Evolutionary conservation across 2,329 filamentous ascomycete genomes (phyloP), one percentile per base, ranked within the genome.

Genomic region (Ophiobolus disseminans): DNA sequence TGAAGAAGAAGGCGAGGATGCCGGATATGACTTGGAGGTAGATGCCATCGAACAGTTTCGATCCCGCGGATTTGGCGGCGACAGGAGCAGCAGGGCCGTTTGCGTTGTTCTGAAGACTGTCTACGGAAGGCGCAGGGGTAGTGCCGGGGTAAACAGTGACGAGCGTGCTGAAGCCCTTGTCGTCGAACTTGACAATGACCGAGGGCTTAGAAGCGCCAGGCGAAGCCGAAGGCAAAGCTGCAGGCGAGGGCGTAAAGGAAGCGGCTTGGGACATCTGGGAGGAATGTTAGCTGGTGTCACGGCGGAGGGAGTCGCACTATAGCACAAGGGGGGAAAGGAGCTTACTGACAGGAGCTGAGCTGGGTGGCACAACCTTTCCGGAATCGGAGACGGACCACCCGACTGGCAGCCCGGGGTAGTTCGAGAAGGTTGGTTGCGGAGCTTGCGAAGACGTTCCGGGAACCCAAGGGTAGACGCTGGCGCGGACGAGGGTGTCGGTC

Each of bases 311-410:
- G 37, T 26, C 40, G 38, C 44, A 34, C 28, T 34, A 40, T 45
- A 21, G 45, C 56, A 39, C 17, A n/a, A 17, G 26, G 36, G 26
- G 52, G 48, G 50, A 59, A 59, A 65, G 28, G 63, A 57, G 73
- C 85, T 82, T 83, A 86, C 83, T 84, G 78, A 85, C 82, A 78
- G 81, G 80, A 66, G 84, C 84, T 76, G 85, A 84, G 74, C 81
- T 84, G 59, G 85, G 82, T 68, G 89, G 89, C 66, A 91, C 80
- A 64, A 94, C 86, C 78, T 92, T 93, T 69, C 90, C 90, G 60
- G 85, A 83, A 53, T 86, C 80, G 40, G 86, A 90, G 75, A 94
- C 89, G 53, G 86, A 82, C 90, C 90, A 96, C 50, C 89, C 90
- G 63, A 81, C 84, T 31, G 92, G 91, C 50, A 96, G 84, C 55